Base-by-base conservation (phyloP, 306 rosid species). In the Trifolium fragiferum region DNA sequence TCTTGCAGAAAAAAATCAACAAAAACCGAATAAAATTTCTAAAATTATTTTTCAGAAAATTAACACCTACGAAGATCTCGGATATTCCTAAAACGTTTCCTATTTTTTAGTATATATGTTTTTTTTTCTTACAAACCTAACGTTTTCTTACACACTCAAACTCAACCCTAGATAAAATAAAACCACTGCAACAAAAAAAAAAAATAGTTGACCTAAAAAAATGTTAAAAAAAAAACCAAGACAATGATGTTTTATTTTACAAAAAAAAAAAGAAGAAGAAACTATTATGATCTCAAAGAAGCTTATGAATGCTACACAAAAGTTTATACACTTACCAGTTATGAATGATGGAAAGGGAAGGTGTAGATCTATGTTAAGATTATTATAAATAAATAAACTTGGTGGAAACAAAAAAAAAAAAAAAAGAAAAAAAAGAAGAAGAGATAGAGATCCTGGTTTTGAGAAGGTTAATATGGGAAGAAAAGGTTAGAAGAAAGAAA, bases 21-120 rank as follows among this genome's bases (percentile, higher is more conserved):
- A 53, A 75, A 76, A 62, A 76, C 30, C 63, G 19, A 69, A 68
- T 27, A 54, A 66, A 10, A 74, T 67, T 7, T 27, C 41, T 30
- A 30, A 4, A 27, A 37, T 47, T 49, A 46, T 50, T 63, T 1
- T 50, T 33, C 0, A 13, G 40, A 32, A 5, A 54, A 33, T 54
- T 71, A 72, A 75, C 79, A 32, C 27, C 63, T 60, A 70, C 89
- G 71, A 87, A 83, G 86, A 94, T 86, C 86, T 89, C 85, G 86
- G 84, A 82, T 83, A 79, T 75, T 82, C 84, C 77, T 64, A 66
- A 66, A 72, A 59, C 20, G 78, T 43, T 76, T 74, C 19, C 57
- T 54, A 8, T 72, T 73, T 78, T 72, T 69, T 54, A 21, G 30
- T 18, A 44, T 75, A 68, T 46, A 32, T 69, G 19, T 41, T 8